Conservation (phyloP, 2,329 filamentous ascomycete species). For the Diaporthe batatas region DNA sequence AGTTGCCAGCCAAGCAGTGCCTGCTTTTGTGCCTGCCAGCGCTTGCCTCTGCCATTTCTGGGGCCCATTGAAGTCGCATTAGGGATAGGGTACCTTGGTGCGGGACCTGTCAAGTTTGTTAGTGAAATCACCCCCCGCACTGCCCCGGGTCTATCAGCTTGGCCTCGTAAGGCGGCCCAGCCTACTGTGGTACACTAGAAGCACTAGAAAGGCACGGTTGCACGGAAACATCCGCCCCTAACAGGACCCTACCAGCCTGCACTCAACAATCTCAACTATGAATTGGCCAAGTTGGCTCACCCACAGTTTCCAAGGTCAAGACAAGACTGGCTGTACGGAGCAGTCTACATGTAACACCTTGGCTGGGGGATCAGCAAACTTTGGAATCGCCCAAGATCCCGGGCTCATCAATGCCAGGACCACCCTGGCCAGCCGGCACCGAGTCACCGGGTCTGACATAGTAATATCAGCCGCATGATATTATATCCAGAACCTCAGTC, state of each 20-base stretch:
- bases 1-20: not conserved
- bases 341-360: not conserved
- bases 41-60: not conserved
- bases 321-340: too few relatives aligned
- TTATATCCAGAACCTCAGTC: not conserved
- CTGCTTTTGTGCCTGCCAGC: conserved; percentile 1
- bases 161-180: conserved; percentile 9
- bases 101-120: not conserved
- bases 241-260: too few relatives aligned
- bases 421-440: not conserved
- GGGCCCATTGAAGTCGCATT: not conserved
- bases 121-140: not conserved
- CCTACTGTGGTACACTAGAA: too few relatives aligned
- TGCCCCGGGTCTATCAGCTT: conserved; percentile 19
- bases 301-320: not conserved
- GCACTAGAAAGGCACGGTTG: too few relatives aligned
- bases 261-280: not conserved
- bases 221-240: not conserved
- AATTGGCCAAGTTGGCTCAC: not conserved
- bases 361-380: not conserved
- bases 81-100: not conserved
- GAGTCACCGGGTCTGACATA: not conserved
- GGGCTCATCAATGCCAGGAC: too few relatives aligned
- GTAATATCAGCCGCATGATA: not conserved
- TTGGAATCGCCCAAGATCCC: not conserved